Conservation (phyloP, 306 rosid genomes). For the Prinsepia uniflora region DNA sequence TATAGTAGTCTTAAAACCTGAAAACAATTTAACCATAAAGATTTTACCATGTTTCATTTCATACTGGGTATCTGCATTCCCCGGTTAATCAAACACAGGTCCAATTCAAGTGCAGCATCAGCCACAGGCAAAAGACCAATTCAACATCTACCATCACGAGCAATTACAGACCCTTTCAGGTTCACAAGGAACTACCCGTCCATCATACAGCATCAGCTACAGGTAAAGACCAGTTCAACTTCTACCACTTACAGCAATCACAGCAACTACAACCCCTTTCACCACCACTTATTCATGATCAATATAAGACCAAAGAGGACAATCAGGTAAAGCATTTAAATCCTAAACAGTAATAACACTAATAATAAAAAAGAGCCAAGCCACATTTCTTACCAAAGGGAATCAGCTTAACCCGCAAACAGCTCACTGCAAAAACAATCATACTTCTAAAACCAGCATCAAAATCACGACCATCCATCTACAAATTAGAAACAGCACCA, state of each 20-base stretch:
- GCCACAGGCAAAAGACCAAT: constrained; percentile 1
- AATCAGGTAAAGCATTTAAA: constrained; percentile 43
- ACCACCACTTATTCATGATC: neutral
- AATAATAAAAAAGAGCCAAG: constrained; percentile 36
- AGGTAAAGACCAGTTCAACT: constrained; percentile 40
- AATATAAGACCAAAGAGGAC: neutral
- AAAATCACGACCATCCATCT: constrained; percentile 65
- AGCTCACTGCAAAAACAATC: constrained; percentile 57
- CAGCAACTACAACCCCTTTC: constrained; percentile 43
- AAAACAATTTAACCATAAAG: constrained; percentile 28
- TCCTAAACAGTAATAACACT: constrained; percentile 25
- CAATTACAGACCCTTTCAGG: constrained; percentile 5
- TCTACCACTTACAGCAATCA: constrained; percentile 27
- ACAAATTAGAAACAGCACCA: constrained; percentile 60
- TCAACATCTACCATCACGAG: neutral
- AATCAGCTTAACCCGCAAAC: constrained; percentile 53
- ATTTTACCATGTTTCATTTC: constrained; percentile 36
- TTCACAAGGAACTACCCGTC: neutral
- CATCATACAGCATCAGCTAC: constrained; percentile 40
- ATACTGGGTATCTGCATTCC: constrained; percentile 36
- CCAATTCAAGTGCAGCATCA: constrained; percentile 37
- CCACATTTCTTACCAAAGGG: constrained; percentile 58
- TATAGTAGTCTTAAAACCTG: constrained; percentile 12
- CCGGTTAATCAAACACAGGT: constrained; percentile 36
- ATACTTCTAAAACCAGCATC: constrained; percentile 67